Conservation (phyloP, 352 stramenopile genomes). For the Globisporangium carolinianum region DNA sequence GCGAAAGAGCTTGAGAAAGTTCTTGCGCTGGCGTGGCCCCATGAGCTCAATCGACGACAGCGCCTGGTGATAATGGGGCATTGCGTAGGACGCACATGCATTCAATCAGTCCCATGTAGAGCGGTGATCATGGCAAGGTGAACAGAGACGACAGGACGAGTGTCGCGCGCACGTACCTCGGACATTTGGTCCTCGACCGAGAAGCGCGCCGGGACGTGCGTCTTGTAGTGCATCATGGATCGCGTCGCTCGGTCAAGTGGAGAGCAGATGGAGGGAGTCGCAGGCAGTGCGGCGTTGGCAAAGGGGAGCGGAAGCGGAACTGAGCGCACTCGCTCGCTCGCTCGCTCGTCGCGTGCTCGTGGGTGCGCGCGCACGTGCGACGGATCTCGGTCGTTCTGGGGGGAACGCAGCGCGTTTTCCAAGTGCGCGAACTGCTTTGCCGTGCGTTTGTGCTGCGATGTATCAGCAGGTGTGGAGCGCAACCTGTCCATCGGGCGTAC, state of each 20-base stretch:
- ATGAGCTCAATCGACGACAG: slow-evolving; percentile 77
- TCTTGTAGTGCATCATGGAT: slow-evolving; percentile 79
- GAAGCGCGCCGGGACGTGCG: slow-evolving; percentile 75
- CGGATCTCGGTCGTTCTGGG: too few species aligned
- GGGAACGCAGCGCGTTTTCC: too few species aligned
- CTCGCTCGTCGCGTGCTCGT: background rate
- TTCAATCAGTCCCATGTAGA: background rate
- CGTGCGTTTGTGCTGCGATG: too few species aligned
- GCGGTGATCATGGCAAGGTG: too few species aligned
- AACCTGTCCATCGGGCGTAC: too few species aligned
- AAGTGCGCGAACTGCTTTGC: too few species aligned
- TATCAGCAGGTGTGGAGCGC: too few species aligned
- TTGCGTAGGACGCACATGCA: background rate
- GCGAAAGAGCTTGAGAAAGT: slow-evolving; percentile 87
- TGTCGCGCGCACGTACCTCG: slow-evolving; percentile 31
- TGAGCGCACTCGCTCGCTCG: background rate
- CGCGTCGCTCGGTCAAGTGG: background rate
- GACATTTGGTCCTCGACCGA: slow-evolving; percentile 86
- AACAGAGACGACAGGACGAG: background rate
- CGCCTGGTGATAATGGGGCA: slow-evolving; percentile 22
- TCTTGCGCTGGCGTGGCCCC: slow-evolving; percentile 71
- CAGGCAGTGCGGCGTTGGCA: background rate
- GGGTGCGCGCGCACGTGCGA: too few species aligned
- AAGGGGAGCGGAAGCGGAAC: background rate
- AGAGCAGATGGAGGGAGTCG: background rate